Evolutionary conservation across 1,139 yeast genomes (phyloP), one percentile per base, ranked within the genome.

Genomic region (Saccharomyces hybrid): DNA sequence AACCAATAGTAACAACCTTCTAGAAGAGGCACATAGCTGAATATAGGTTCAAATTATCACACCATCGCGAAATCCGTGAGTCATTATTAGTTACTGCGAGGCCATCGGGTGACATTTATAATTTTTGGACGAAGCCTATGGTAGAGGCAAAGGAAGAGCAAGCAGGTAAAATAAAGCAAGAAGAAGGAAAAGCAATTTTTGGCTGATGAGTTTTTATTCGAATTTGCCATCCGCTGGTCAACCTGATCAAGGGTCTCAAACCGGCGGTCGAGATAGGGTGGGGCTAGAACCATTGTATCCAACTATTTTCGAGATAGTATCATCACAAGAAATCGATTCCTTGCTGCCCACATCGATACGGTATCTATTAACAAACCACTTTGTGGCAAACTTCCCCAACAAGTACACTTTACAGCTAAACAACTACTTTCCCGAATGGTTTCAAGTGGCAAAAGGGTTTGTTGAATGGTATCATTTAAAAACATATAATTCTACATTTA

Each of bases 401-500:
- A 78, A 82, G 61, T 74, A 88, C 32, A 75, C 89, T 26, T 71
- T 77, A 58, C 64, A 87, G 4, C 82, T 88, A 42, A 84, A 87
- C 64, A 73, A 76, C 53, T 90, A 86, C 66, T 97, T 91, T 67
- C 96, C 88, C 38, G 70, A 66, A 55, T 65, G 69, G 71, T 63
- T 89, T 38, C 86, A 86, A 62, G 70, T 86, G 9, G 60, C 80
- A 2, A 74, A 93, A 67, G 83, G 88, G 0, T 61, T 79, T n/a
- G 75, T 91, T 0, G 97, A 93, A 69, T 84, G 84, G 77, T 79
- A 80, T 62, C 88, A 86, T 63, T 69, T 91, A 52, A 78, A 75
- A 53, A 77, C 78, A 55, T 88, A 95, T 89, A 91, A 88, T 64
- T 83, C 96, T 0, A 82, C 95, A 2, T 89, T 93, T 63, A 88